phyloP scores from a whole-genome alignment of 2,329 filamentous ascomycete species.

The Talaromyces sp. region DNA sequence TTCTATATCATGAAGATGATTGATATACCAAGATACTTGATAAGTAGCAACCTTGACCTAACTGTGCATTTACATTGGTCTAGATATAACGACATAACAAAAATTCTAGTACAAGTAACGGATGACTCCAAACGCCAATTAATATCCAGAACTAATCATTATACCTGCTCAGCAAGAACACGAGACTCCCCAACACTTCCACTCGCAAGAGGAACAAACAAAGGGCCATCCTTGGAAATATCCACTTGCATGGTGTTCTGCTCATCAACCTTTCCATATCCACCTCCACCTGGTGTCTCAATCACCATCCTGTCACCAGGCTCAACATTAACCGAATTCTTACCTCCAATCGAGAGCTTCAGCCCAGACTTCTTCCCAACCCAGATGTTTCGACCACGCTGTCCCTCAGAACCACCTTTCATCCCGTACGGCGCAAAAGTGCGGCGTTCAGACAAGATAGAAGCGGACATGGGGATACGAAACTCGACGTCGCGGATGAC shows the following conservation, averaged over 20 bases:
- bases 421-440: too few relatives aligned
- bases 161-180: background rate
- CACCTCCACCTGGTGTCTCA: conserved; percentile 14
- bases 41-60: too few relatives aligned
- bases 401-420: too few relatives aligned
- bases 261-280: background rate
- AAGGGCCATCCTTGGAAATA: background rate
- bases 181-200: background rate
- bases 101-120: too few relatives aligned
- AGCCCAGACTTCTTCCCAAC: background rate
- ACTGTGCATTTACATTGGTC: too few relatives aligned
- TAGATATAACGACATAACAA: too few relatives aligned
- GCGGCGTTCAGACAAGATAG: too few relatives aligned
- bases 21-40: too few relatives aligned
- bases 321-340: conserved; percentile 16
- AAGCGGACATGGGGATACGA: too few relatives aligned
- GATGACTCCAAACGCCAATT: too few relatives aligned
- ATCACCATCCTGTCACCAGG: conserved; percentile 18
- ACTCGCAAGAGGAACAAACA: background rate
- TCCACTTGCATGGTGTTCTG: background rate
- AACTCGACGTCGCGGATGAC: too few relatives aligned
- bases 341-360: conserved; percentile 13
- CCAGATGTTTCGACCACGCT: background rate
- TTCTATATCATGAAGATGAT: too few relatives aligned
- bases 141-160: background rate